A percentile compares a stretch with the other conserved stretches of the same genome.
These are phyloP conservation scores for Carallia pectinifolia DNA, from an alignment of 345 rosid species.

Conservation along the genomic window DNA sequence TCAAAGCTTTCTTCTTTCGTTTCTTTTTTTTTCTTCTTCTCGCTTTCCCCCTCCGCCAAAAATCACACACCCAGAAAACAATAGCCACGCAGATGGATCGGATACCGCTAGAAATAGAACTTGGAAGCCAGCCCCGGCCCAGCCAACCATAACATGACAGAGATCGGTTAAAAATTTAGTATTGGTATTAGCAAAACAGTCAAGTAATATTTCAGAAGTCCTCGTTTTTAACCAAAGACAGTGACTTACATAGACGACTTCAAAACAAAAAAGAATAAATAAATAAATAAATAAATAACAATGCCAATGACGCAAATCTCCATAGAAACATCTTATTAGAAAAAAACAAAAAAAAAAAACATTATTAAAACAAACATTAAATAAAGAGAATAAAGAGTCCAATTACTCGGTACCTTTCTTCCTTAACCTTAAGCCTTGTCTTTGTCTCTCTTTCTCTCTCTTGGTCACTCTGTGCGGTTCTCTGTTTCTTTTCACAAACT, in stretches of 20 bases:
- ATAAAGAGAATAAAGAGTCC: not conserved
- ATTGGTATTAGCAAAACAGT: too few species aligned
- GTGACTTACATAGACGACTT: not conserved
- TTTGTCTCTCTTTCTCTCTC: not conserved
- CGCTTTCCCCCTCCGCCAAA: not conserved
- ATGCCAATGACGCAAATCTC: not conserved
- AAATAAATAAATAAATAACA: not conserved
- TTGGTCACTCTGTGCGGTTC: not conserved
- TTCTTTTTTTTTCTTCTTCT: not conserved
- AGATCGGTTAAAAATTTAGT: too few species aligned
- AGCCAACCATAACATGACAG: too few species aligned
- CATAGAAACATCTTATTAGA: not conserved
- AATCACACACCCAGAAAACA: not conserved
- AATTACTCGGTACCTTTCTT: not conserved
- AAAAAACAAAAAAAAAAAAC: too few species aligned
- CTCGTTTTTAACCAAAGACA: too few species aligned
- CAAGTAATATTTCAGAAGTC: too few species aligned
- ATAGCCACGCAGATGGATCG: too few species aligned
- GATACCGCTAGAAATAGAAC: too few species aligned
- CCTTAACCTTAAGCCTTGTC: not conserved
- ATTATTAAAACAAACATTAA: too few species aligned
- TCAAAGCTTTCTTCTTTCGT: not conserved
- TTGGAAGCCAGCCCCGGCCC: too few species aligned
- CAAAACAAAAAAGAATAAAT: not conserved
- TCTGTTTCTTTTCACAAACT: not conserved